Evolutionary conservation across 2,329 filamentous ascomycete species (phyloP).

Genomic region (Byssochlamys sp.): DNA sequence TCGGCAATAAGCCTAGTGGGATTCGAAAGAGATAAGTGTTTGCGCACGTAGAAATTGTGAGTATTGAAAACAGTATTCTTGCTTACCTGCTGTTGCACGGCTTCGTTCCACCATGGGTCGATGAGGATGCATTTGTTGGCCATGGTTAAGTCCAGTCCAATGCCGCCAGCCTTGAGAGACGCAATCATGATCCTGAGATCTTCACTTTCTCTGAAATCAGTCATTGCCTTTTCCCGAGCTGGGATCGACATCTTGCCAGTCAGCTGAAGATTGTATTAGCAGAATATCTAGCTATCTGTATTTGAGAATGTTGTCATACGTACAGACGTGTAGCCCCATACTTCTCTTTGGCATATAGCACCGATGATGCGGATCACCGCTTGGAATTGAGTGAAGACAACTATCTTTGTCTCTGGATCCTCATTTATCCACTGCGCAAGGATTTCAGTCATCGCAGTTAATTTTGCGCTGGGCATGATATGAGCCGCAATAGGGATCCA

Average conservation of each 20-base stretch:
- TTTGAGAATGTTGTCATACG: background rate
- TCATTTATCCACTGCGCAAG: constrained; percentile 34
- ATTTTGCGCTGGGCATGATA: constrained; percentile 31
- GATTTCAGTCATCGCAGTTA: constrained; percentile 23
- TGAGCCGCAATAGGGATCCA: constrained; percentile 18
- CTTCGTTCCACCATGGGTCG: constrained; percentile 55
- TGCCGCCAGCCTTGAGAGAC: constrained; percentile 48
- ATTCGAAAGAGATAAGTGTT: background rate
- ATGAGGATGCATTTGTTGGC: constrained; percentile 50
- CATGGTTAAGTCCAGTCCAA: constrained; percentile 51
- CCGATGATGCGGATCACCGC: constrained; percentile 44
- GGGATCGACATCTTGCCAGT: constrained; percentile 41
- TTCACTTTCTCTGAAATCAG: constrained; percentile 34
- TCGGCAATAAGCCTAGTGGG: constrained; percentile 43
- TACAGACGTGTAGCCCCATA: constrained; percentile 25
- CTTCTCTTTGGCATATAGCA: constrained; percentile 41
- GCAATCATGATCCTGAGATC: constrained; percentile 43
- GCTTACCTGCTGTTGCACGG: constrained; percentile 51
- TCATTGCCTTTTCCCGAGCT: constrained; percentile 38
- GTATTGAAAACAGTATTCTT: constrained; percentile 11
- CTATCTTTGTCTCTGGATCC: constrained; percentile 45
- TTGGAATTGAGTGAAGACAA: constrained; percentile 52
- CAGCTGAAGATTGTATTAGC: constrained; percentile 21
- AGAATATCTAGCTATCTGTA: background rate
- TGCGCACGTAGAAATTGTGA: background rate